Base-by-base conservation (phyloP, 345 rosid species). In the Toxicodendron radicans region DNA sequence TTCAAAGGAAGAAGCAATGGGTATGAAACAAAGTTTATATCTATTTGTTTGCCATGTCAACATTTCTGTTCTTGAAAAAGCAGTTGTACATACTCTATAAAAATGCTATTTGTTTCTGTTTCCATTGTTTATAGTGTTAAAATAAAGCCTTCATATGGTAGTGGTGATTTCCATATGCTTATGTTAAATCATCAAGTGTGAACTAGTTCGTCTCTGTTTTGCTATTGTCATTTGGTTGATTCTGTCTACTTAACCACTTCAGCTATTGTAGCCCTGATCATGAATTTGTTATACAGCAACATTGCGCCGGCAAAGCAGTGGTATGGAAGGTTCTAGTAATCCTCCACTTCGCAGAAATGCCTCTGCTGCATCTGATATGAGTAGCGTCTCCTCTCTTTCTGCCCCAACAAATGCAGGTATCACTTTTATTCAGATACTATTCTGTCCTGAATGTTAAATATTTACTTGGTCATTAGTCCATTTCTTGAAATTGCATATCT, bases 291-390 rank as follows among this genome's bases (percentile, higher is more conserved):
- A 30, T 70, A 32, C 80, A 94, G 97, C 92, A 77, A 56, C 80
- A 62, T 66, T 85, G 75, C 81, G 63, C 56, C 79, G 89, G 52
- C 90, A 83, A 64, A 82, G 81, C 81, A 85, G 94, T 79, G 76
- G 82, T 35, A 18, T 76, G 61, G 97, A 91, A 20, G 84, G 80
- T 64, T 79, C 87, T 24, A 84, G 49, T 48, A 75, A 52, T 80
- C 85, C 78, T 69, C 80, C 88, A 70, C 97, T 78, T 74, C 87
- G 84, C 27, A 89, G 97, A 79, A 82, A 87, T 79, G 83, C 87
- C 78, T 92, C 97, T 52, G 81, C 87, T 43, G 82, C 87, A 73
- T 90, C 95, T 58, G 96, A 91, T 75, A 81, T 78, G 60, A 84
- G 89, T 63, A 87, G 91, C 74, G 63, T 73, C 48, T 78, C 91